These are phyloP conservation scores for Olyra latifolia DNA, from an alignment of 176 grass and related monocot genomes.

Conservation along the genomic window DNA sequence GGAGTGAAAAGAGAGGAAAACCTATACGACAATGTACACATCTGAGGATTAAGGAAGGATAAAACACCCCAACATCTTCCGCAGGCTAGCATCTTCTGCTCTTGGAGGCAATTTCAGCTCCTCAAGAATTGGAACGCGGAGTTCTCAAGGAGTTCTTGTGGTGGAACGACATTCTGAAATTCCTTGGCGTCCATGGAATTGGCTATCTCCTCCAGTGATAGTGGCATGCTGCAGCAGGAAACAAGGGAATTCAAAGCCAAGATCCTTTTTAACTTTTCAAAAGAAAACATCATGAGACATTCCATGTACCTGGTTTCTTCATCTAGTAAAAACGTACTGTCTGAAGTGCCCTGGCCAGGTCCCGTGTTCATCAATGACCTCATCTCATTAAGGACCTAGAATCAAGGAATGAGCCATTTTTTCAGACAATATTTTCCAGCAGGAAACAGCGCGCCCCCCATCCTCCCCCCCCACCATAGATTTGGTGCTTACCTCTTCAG, in stretches of 20 bases:
- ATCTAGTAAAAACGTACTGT: constrained; percentile 59
- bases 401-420: constrained; percentile 14
- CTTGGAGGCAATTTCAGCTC: constrained; percentile 26
- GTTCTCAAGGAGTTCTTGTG: constrained; percentile 65
- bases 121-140: constrained; percentile 74
- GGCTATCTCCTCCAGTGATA: constrained; percentile 71
- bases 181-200: constrained; percentile 70
- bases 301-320: constrained; percentile 56
- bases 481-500: constrained; percentile 66
- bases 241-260: constrained; percentile 5
- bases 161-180: constrained; percentile 62
- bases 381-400: constrained; percentile 69
- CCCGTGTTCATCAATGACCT: constrained; percentile 44
- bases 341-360: constrained; percentile 19
- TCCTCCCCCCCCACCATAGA: too few species aligned
- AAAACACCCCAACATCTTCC: not conserved
- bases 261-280: not conserved
- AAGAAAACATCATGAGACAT: not conserved
- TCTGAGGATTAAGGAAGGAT: not conserved
- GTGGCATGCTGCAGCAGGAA: constrained; percentile 59
- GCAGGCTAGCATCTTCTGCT: constrained; percentile 13
- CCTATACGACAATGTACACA: constrained; percentile 39
- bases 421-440: not conserved
- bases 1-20: constrained; percentile 26
- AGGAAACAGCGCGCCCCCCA: not conserved